Conservation (phyloP, 73 alveolate genomes). For the Uronychia binucleata region DNA sequence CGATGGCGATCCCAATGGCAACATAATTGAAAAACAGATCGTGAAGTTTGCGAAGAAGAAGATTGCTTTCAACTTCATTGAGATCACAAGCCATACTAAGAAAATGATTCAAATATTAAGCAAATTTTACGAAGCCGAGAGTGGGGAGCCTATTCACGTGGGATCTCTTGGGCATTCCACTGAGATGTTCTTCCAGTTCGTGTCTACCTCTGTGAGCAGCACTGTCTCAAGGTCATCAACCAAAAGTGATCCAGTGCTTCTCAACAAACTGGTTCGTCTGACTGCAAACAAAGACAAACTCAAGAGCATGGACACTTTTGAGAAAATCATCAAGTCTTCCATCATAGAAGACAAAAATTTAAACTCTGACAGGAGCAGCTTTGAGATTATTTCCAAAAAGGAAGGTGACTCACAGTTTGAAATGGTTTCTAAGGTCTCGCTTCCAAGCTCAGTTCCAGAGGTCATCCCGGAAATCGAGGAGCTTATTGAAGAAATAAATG, state of each 20-base stretch:
- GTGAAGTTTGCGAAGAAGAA: slow-evolving; percentile 41
- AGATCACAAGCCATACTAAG: slow-evolving; percentile 41
- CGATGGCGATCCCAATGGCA: slow-evolving; percentile 61
- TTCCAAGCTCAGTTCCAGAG: neutral
- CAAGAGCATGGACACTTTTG: slow-evolving; percentile 49
- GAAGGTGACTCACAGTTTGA: neutral
- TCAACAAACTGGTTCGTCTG: slow-evolving; percentile 20
- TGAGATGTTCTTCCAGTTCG: neutral
- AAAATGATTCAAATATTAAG: slow-evolving; percentile 50
- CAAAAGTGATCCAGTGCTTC: slow-evolving; percentile 2
- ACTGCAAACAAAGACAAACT: slow-evolving; percentile 27
- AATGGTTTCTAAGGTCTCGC: slow-evolving; percentile 14
- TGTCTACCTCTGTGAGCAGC: neutral
- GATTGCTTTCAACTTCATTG: slow-evolving; percentile 54
- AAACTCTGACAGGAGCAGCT: slow-evolving; percentile 2
- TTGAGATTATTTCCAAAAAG: neutral
- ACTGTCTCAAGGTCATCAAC: neutral
- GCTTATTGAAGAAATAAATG: no score
- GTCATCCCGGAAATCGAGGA: neutral
- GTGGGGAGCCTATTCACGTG: neutral
- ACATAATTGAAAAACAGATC: slow-evolving; percentile 45
- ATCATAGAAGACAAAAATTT: slow-evolving; percentile 23
- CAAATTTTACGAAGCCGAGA: slow-evolving; percentile 7
- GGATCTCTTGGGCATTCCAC: neutral
- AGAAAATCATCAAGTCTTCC: slow-evolving; percentile 26